Evolutionary conservation across 148 eudicot genomes (phyloP).

Genomic region (Rhododendron williamsianum): DNA sequence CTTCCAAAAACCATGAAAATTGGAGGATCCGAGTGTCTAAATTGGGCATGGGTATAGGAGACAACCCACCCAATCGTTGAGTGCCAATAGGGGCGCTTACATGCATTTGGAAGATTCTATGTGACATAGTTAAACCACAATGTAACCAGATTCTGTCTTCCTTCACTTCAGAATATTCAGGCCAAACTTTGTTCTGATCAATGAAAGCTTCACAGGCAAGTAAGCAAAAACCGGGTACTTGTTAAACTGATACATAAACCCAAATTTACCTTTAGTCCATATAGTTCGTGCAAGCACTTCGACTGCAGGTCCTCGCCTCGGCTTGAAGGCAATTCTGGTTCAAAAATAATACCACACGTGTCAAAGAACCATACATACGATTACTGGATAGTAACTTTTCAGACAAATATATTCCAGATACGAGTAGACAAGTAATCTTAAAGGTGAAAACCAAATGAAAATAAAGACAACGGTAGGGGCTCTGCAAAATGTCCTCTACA

Average conservation of each 20-base stretch:
- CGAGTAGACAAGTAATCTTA: not conserved
- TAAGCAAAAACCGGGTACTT: not conserved
- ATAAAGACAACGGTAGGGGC: not conserved
- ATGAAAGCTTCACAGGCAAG: not conserved
- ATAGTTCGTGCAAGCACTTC: constrained; percentile 96
- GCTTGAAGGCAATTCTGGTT: constrained; percentile 84
- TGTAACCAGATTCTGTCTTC: not conserved
- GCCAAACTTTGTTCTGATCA: not conserved
- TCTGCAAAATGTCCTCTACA: not conserved
- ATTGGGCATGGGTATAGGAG: not conserved
- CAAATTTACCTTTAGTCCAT: constrained; percentile 81
- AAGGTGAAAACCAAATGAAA: not conserved
- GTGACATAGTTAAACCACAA: not conserved
- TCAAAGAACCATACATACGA: not conserved
- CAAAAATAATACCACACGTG: constrained; percentile 11
- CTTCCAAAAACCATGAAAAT: not conserved
- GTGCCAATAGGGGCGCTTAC: not conserved
- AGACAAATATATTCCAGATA: not conserved
- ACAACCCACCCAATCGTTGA: not conserved
- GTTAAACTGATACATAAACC: not conserved
- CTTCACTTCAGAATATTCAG: not conserved
- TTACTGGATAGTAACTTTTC: not conserved
- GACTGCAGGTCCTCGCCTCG: constrained; percentile 95
- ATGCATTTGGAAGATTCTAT: not conserved
- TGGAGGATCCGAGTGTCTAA: not conserved